Percentiles rank a stretch among this genome's conserved stretches.
These are phyloP conservation scores for Vigna radiata DNA, from an alignment of 306 rosid genomes.

Conservation along the genomic window DNA sequence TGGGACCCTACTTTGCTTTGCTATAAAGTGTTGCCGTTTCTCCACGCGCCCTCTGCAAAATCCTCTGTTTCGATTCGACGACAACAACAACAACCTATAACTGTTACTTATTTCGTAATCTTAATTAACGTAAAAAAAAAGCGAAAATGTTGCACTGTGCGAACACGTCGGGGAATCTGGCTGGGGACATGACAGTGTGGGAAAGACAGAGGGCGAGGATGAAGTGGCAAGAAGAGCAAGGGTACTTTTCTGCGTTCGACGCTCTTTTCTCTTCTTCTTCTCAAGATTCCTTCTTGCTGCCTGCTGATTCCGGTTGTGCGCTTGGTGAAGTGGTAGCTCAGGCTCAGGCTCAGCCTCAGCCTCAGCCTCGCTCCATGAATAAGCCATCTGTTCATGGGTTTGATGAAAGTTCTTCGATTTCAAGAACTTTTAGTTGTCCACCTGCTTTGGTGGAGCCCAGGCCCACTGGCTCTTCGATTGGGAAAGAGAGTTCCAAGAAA, in stretches of 20 bases:
- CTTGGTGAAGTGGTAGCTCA: constrained; percentile 39
- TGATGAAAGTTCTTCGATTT: constrained; percentile 50
- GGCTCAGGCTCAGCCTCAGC: background rate
- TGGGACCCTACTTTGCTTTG: background rate
- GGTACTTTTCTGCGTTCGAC: constrained; percentile 46
- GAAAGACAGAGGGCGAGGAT: constrained; percentile 55
- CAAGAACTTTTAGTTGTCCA: constrained; percentile 70
- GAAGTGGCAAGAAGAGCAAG: constrained; percentile 52
- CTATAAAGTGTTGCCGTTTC: background rate
- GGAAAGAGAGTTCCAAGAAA: constrained; percentile 66
- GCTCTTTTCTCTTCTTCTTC: constrained; percentile 3
- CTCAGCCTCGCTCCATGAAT: background rate
- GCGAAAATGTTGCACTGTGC: constrained; percentile 55
- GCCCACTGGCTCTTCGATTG: constrained; percentile 40
- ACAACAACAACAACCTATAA: background rate
- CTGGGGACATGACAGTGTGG: constrained; percentile 54
- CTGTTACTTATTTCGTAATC: background rate
- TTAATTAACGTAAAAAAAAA: constrained; percentile 6
- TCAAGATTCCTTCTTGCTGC: background rate
- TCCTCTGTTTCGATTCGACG: background rate
- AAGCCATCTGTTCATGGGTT: constrained; percentile 26
- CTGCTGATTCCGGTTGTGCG: constrained; percentile 39
- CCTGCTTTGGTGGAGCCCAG: constrained; percentile 44
- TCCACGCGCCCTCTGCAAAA: background rate
- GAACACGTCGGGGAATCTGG: constrained; percentile 40